These are phyloP conservation scores for Hibiscus syriacus DNA, from an alignment of 345 rosid species.

Conservation along the genomic window DNA sequence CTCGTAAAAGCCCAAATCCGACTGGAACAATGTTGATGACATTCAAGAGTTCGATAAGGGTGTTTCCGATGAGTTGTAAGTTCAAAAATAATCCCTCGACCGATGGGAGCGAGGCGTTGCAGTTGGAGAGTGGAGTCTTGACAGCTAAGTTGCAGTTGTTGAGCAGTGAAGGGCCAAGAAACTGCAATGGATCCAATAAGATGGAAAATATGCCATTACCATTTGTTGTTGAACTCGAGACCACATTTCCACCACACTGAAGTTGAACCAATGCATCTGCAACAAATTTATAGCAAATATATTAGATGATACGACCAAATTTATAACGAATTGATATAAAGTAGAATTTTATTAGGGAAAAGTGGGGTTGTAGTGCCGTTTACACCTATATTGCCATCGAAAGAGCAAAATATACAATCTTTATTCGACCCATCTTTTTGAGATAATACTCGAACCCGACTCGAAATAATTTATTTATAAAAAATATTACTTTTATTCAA, in stretches of 20 bases:
- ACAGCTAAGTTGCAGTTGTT: slow-evolving; percentile 37
- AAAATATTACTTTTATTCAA: no score
- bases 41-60: slow-evolving; percentile 28
- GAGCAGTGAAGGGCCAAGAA: slow-evolving; percentile 31
- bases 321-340: no score
- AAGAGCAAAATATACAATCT: slow-evolving; percentile 43
- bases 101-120: slow-evolving; percentile 43
- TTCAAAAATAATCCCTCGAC: slow-evolving; percentile 34
- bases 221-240: slow-evolving; percentile 39
- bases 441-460: no score
- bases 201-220: slow-evolving; percentile 31
- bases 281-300: neutral
- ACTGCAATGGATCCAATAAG: slow-evolving; percentile 31
- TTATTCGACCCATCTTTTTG: no score
- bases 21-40: slow-evolving; percentile 31
- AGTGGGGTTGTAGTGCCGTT: slow-evolving; percentile 35
- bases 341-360: slow-evolving; percentile 36
- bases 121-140: slow-evolving; percentile 45
- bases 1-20: slow-evolving; percentile 30
- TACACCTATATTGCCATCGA: slow-evolving; percentile 28
- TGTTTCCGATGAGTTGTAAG: slow-evolving; percentile 33
- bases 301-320: neutral
- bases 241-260: slow-evolving; percentile 38
- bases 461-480: no score
- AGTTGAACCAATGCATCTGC: slow-evolving; percentile 51